Evolutionary conservation across 164 flowering plant species (phyloP), one percentile per base, ranked within the genome.

Genomic region (Vitis cinerea): DNA sequence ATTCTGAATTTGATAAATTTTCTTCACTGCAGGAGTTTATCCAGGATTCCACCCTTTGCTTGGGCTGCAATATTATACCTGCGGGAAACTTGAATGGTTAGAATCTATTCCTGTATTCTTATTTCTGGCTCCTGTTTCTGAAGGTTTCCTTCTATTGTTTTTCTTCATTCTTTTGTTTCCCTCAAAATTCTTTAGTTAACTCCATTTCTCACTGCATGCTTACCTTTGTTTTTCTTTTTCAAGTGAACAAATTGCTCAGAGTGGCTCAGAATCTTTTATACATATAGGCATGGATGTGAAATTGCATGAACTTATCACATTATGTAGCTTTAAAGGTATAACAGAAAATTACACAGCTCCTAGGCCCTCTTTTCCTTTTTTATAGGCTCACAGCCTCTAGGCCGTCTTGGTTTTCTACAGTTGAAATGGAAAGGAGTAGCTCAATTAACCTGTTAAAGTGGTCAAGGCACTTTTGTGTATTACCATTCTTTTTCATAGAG

Each of bases 21-120:
- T 53, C 62, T 52, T 59, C 29, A n/a, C 44, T 71, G 73, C 91
- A 93, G 99, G 88, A 78, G 87, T 84, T 9, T 95, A 93, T 80
- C 87, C 89, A 65, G 77, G 75, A 14, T 71, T 72, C 65, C 98
- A 95, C 77, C 99, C 99, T 53, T 76, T 90, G 78, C 86, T 83
- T 56, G 99, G 98, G 66, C 77, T 95, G 78, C 99, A 95, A 66
- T 88, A 88, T 72, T 93, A 93, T 75, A 84, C 90, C 1, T 83
- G 94, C 70, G 99, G 99, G 64, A 95, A 93, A 74, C 92, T 95
- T 48, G 94, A 93, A 82, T 95, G 99, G 99, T 95, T 50, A 72
- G 86, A 61, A 55, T 66, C 48, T 51, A 9, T 23, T 30, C 27
- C 14, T 27, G 13, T 1, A 51, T 27, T 68, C 64, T 9, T 44